Evolutionary conservation across 2,329 filamentous ascomycete genomes (phyloP).

Genomic region (Colletotrichum shisoi): DNA sequence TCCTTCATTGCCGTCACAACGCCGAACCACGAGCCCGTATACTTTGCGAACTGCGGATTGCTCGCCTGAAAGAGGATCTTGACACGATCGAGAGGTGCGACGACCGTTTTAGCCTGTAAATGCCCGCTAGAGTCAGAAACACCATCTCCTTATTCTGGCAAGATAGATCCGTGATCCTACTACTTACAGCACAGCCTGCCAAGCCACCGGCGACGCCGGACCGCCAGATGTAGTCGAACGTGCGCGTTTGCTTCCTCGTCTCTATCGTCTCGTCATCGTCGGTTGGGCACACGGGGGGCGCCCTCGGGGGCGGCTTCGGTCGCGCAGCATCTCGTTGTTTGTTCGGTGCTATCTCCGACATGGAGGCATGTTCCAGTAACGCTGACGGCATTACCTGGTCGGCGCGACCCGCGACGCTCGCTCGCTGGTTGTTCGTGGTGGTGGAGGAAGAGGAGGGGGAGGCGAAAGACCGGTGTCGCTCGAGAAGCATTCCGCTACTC

Average conservation of each 20-base stretch:
- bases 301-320: slow-evolving; percentile 41
- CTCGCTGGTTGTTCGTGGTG: slow-evolving; percentile 12
- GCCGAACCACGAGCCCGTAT: slow-evolving; percentile 87
- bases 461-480: background rate
- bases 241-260: slow-evolving; percentile 64
- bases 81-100: slow-evolving; percentile 94
- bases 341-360: slow-evolving; percentile 60
- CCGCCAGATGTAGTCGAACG: slow-evolving; percentile 81
- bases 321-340: slow-evolving; percentile 43
- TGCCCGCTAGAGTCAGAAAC: slow-evolving; percentile 7
- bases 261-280: slow-evolving; percentile 60
- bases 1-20: slow-evolving; percentile 82
- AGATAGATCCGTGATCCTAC: slow-evolving; percentile 48
- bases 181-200: slow-evolving; percentile 86
- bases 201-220: slow-evolving; percentile 87
- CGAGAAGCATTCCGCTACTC: slow-evolving; percentile 16
- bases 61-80: slow-evolving; percentile 98
- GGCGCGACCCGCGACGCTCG: slow-evolving; percentile 26
- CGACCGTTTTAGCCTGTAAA: slow-evolving; percentile 86
- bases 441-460: too few species aligned
- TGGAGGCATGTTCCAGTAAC: slow-evolving; percentile 65
- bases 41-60: slow-evolving; percentile 93
- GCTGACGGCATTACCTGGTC: slow-evolving; percentile 62
- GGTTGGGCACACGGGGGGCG: slow-evolving; percentile 57
- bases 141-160: background rate